These are phyloP conservation scores for Magnusiomyces suaveolens DNA, from an alignment of 1,139 yeast genomes.

Conservation along the genomic window DNA sequence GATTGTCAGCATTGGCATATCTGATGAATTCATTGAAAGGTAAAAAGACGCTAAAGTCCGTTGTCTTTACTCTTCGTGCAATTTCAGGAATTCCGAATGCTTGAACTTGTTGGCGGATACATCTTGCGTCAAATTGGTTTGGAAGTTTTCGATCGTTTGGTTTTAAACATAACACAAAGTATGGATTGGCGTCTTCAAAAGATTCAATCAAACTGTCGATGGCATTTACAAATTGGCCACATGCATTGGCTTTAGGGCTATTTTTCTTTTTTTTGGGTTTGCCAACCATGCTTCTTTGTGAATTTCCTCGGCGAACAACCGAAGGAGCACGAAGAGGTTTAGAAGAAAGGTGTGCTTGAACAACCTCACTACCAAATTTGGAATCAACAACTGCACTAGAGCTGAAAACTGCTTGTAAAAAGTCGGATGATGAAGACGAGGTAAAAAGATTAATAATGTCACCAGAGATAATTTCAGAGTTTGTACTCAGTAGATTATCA, in stretches of 20 bases:
- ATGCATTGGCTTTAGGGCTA: conserved; percentile 23
- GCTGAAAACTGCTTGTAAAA: conserved; percentile 31
- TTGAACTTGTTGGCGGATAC: conserved; percentile 36
- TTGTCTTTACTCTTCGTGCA: conserved; percentile 32
- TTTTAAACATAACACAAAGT: conserved; percentile 35
- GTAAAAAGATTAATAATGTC: conserved; percentile 35
- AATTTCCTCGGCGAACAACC: conserved; percentile 21
- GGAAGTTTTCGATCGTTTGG: conserved; percentile 35
- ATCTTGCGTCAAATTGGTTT: conserved; percentile 35
- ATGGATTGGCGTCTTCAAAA: conserved; percentile 34
- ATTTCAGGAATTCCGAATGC: conserved; percentile 37
- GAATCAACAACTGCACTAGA: conserved; percentile 34
- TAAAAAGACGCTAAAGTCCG: conserved; percentile 34
- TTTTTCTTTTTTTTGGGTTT: conserved; percentile 16
- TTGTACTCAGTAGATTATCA: conserved; percentile 27
- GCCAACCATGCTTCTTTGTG: conserved; percentile 6
- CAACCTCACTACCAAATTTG: conserved; percentile 28
- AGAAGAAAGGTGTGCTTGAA: conserved; percentile 34
- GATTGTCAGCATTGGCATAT: conserved; percentile 21
- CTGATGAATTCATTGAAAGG: conserved; percentile 34
- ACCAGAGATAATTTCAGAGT: conserved; percentile 34
- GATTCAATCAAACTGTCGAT: conserved; percentile 32
- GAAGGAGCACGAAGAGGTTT: conserved; percentile 36
- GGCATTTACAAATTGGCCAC: conserved; percentile 32
- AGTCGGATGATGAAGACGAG: conserved; percentile 33